phyloP scores from a whole-genome alignment of 768 basidiomycete species.

The Pholiota molesta region DNA sequence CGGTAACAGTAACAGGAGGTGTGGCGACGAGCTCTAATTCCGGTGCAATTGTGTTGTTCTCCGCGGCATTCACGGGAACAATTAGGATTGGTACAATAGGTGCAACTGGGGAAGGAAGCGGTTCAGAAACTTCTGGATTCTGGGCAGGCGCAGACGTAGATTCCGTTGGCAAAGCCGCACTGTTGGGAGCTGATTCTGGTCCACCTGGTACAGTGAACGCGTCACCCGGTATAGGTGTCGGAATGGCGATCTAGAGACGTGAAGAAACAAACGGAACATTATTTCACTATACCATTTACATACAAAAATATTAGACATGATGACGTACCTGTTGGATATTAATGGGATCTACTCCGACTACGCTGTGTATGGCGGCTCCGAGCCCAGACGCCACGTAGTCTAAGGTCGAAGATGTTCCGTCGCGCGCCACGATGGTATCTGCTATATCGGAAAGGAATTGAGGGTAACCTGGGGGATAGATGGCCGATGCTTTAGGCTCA shows the following conservation, averaged over 20 bases:
- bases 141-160: conserved; percentile 7
- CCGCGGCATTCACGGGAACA: conserved; percentile 42
- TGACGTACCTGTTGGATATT: conserved; percentile 36
- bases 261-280: conserved; percentile 10
- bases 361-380: conserved; percentile 39
- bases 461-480: conserved; percentile 26
- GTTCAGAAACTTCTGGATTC: conserved; percentile 3
- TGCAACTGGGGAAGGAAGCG: conserved; percentile 24
- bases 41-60: conserved; percentile 34
- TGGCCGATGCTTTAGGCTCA: conserved; percentile 18
- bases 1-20: conserved; percentile 1
- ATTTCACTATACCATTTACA: not conserved
- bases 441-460: conserved; percentile 39
- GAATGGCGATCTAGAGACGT: conserved; percentile 29
- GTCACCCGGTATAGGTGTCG: conserved; percentile 30
- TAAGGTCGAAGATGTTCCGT: conserved; percentile 40
- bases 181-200: conserved; percentile 18
- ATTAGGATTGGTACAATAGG: conserved; percentile 39
- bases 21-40: conserved; percentile 2
- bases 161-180: conserved; percentile 16
- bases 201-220: conserved; percentile 23
- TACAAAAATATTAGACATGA: conserved; percentile 3
- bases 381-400: conserved; percentile 43
- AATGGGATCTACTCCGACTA: conserved; percentile 43
- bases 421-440: conserved; percentile 38